These are phyloP conservation scores for Gloeopeniophorella convolvens DNA, from an alignment of 768 basidiomycete species.

Conservation along the genomic window DNA sequence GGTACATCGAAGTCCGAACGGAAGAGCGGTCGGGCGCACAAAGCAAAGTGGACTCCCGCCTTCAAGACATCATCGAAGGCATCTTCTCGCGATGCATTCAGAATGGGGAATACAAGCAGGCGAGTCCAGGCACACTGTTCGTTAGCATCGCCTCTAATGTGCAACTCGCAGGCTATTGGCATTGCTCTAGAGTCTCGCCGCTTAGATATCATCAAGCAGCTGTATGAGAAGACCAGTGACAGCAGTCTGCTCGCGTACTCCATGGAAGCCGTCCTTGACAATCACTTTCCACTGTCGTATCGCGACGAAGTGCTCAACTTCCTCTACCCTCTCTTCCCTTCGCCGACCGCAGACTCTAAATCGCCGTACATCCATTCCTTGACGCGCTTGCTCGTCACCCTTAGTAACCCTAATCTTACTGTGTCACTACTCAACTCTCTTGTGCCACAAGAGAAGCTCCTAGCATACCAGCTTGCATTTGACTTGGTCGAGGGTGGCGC, in stretches of 20 bases:
- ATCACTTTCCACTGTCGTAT: slow-evolving; percentile 80
- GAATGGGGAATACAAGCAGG: slow-evolving; percentile 90
- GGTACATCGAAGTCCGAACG: slow-evolving; percentile 69
- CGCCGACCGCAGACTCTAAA: slow-evolving; percentile 60
- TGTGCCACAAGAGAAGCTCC: slow-evolving; percentile 59
- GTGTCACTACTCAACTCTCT: slow-evolving; percentile 67
- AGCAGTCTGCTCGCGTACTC: slow-evolving; percentile 80
- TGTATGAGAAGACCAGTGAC: slow-evolving; percentile 72
- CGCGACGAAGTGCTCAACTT: slow-evolving; percentile 76
- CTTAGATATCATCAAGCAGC: slow-evolving; percentile 74
- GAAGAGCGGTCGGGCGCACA: slow-evolving; percentile 44
- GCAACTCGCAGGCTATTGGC: slow-evolving; percentile 69
- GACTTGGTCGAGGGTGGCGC: slow-evolving; percentile 92
- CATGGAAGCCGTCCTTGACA: slow-evolving; percentile 87
- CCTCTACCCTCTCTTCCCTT: slow-evolving; percentile 81
- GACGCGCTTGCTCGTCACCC: slow-evolving; percentile 84
- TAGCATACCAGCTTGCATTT: slow-evolving; percentile 94
- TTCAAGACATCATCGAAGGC: slow-evolving; percentile 80
- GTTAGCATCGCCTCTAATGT: slow-evolving; percentile 6
- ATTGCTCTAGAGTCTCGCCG: slow-evolving; percentile 90
- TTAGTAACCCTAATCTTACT: slow-evolving; percentile 76
- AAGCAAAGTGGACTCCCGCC: slow-evolving; percentile 67
- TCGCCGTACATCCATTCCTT: slow-evolving; percentile 74
- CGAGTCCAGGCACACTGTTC: slow-evolving; percentile 26
- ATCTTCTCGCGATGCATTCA: slow-evolving; percentile 83